Evolutionary conservation across 2,329 filamentous ascomycete species (phyloP).

Genomic region (Didymella keratinophila): DNA sequence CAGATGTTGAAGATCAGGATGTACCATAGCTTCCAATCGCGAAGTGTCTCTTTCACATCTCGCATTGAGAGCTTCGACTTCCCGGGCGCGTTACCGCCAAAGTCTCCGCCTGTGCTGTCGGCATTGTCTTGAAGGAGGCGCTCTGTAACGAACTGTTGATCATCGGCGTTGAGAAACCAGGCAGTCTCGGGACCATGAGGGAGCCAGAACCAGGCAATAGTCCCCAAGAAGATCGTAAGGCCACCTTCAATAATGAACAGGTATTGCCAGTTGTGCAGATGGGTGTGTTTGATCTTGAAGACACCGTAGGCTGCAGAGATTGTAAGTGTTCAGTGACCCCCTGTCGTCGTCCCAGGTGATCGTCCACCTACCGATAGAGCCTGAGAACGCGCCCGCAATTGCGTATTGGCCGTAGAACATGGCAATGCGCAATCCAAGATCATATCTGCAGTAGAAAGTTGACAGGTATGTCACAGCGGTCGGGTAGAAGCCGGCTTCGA

Average conservation of each 20-base stretch:
- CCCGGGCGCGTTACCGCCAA: conserved; percentile 5
- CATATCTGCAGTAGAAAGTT: conserved; percentile 56
- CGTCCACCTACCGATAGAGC: conserved; percentile 44
- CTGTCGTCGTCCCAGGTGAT: not conserved
- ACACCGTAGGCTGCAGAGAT: conserved; percentile 47
- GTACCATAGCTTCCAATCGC: conserved; percentile 37
- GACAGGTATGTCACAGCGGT: conserved; percentile 63
- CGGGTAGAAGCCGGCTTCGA: conserved; percentile 65
- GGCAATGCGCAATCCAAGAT: conserved; percentile 55
- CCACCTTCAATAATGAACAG: conserved; percentile 55
- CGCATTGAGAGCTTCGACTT: conserved; percentile 24
- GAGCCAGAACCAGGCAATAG: conserved; percentile 40
- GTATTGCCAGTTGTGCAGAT: conserved; percentile 58
- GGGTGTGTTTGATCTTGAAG: conserved; percentile 56
- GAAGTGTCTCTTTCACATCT: conserved; percentile 28
- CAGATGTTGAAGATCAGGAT: conserved; percentile 51
- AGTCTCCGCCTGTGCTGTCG: conserved; percentile 2
- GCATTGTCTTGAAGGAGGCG: conserved; percentile 31
- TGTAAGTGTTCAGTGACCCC: conserved; percentile 9
- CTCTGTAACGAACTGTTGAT: conserved; percentile 23
- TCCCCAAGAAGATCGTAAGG: conserved; percentile 42
- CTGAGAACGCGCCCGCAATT: conserved; percentile 53
- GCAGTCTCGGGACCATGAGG: conserved; percentile 38
- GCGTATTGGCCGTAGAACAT: conserved; percentile 56
- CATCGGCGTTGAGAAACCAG: conserved; percentile 50